These are phyloP conservation scores for Linum lewisii DNA, from an alignment of 345 rosid genomes.

Conservation along the genomic window DNA sequence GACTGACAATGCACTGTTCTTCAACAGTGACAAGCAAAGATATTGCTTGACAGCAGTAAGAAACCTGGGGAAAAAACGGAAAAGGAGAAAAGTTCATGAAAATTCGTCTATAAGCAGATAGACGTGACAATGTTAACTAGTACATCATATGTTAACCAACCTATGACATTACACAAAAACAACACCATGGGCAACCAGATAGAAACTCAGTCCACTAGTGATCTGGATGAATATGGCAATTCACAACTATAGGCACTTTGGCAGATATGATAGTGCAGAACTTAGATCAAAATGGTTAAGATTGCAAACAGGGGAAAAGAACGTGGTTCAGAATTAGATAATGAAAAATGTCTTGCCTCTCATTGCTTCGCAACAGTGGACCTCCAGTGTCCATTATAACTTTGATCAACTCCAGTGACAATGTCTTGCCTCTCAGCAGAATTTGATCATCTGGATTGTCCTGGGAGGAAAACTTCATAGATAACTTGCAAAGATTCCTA, in stretches of 20 bases:
- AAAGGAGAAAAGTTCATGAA: not conserved
- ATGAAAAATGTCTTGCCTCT: slow-evolving; percentile 44
- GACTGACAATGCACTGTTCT: slow-evolving; percentile 89
- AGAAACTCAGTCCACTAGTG: no score
- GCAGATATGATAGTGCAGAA: no score
- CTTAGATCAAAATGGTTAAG: no score
- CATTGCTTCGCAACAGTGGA: slow-evolving; percentile 64
- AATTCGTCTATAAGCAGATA: not conserved
- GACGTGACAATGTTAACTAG: not conserved
- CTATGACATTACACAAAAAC: not conserved
- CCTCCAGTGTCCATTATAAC: slow-evolving; percentile 67
- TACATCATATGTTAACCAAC: not conserved
- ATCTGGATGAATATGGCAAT: no score
- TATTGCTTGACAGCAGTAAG: slow-evolving; percentile 74
- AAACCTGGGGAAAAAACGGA: slow-evolving; percentile 49
- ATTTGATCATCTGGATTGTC: slow-evolving; percentile 88
- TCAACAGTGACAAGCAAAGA: slow-evolving; percentile 82
- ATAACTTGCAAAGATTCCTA: slow-evolving; percentile 78
- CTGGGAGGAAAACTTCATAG: slow-evolving; percentile 90
- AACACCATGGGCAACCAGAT: no score
- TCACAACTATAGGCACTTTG: no score
- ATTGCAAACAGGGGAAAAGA: not conserved
- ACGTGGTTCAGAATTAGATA: not conserved
- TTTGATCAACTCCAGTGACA: slow-evolving; percentile 78
- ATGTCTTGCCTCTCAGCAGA: slow-evolving; percentile 77